Evolutionary conservation across 441 rosid species (phyloP).

Genomic region (Erodium moschatum): DNA sequence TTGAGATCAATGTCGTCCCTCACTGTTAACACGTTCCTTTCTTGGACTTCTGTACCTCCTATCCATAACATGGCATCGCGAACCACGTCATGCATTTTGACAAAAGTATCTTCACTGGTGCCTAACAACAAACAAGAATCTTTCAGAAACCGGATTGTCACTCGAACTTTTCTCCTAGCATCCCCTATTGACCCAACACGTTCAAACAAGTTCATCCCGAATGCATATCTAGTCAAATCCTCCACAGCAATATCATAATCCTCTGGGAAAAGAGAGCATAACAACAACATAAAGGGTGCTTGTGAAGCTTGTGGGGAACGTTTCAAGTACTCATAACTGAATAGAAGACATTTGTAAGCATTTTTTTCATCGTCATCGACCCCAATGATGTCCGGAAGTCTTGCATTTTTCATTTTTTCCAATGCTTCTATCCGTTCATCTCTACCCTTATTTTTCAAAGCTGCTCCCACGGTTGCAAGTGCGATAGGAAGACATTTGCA

Average conservation of each 20-base stretch:
- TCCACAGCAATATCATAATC: not conserved
- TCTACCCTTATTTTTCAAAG: not conserved
- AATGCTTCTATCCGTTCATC: not conserved
- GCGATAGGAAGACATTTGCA: not conserved
- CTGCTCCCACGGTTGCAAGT: not conserved
- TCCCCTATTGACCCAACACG: not conserved
- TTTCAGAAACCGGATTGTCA: not conserved
- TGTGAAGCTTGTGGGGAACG: not conserved
- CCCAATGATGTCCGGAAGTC: not conserved
- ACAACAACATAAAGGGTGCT: not conserved
- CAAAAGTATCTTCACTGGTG: not conserved
- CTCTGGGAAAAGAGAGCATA: not conserved
- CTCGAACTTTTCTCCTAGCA: not conserved
- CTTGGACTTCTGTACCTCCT: not conserved
- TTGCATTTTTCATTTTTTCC: not conserved
- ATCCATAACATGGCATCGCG: not conserved
- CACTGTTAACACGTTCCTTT: not conserved
- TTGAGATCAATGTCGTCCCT: not conserved
- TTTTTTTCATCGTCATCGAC: not conserved
- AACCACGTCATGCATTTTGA: not conserved
- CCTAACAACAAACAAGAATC: not conserved
- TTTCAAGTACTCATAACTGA: not conserved
- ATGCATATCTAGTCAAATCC: not conserved
- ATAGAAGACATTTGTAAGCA: not conserved
- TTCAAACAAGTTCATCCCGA: not conserved